Evolutionary conservation across 352 stramenopile species (phyloP).

Genomic region (Phytophthora palmivora): DNA sequence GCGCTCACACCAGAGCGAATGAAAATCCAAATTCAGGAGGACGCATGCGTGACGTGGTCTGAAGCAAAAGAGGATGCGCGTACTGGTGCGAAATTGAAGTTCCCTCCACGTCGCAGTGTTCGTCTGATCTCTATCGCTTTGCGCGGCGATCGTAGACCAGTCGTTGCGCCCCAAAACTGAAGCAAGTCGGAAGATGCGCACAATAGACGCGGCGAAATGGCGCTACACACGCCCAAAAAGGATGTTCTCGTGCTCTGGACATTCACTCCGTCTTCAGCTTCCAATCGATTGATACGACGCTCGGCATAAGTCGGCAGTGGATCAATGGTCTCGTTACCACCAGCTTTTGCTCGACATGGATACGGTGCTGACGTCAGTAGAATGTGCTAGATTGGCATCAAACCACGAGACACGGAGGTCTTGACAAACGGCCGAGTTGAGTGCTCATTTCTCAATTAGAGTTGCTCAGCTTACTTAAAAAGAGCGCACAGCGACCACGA

Average conservation of each 20-base stretch:
- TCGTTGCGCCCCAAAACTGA: slow-evolving; percentile 21
- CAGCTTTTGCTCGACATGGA: slow-evolving; percentile 25
- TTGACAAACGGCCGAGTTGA: not conserved
- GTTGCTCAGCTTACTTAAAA: slow-evolving; percentile 1
- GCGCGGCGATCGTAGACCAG: slow-evolving; percentile 12
- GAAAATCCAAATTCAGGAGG: not conserved
- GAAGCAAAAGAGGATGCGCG: slow-evolving; percentile 5
- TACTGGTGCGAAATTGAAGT: slow-evolving; percentile 27
- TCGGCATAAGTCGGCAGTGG: slow-evolving; percentile 7
- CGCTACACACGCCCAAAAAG: slow-evolving; percentile 19
- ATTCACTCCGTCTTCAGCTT: slow-evolving; percentile 23
- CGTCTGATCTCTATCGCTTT: not conserved
- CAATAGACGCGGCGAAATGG: slow-evolving; percentile 23
- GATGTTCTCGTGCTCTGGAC: slow-evolving; percentile 26
- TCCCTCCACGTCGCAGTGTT: not conserved
- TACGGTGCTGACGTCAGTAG: slow-evolving; percentile 20
- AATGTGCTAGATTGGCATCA: slow-evolving; percentile 9
- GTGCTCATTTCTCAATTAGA: slow-evolving; percentile 35
- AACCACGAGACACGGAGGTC: slow-evolving; percentile 5
- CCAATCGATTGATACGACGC: slow-evolving; percentile 39
- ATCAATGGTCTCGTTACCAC: slow-evolving; percentile 14
- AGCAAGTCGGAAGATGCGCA: slow-evolving; percentile 26
- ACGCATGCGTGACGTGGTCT: slow-evolving; percentile 9
- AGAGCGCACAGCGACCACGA: slow-evolving; percentile 6
- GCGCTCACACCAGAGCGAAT: slow-evolving; percentile 16